Conservation (phyloP, 768 basidiomycete species). For the Psilocybe subaeruginosa region DNA sequence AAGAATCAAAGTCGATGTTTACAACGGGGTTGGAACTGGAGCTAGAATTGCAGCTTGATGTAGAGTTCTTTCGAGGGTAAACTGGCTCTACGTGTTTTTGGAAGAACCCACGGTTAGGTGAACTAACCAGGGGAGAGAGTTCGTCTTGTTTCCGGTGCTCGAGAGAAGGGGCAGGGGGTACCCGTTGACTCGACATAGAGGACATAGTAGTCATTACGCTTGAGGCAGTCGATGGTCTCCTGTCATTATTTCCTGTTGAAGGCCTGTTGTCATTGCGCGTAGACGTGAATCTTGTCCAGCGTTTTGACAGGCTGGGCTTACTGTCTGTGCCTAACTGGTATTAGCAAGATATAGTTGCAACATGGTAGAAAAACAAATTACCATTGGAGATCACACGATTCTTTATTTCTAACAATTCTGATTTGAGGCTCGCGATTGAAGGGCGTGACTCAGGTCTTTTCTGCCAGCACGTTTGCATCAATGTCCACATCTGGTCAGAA, state of each 20-base stretch:
- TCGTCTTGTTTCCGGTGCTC: constrained; percentile 7
- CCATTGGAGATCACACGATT: constrained; percentile 3
- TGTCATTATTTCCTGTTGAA: neutral
- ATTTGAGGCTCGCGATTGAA: constrained; percentile 36
- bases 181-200: neutral
- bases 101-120: neutral
- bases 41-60: constrained; percentile 4
- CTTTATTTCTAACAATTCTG: constrained; percentile 25
- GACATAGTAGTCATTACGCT: constrained; percentile 1
- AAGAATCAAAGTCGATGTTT: neutral
- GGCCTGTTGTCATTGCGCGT: neutral
- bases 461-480: constrained; percentile 48
- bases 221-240: constrained; percentile 16
- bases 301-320: neutral
- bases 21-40: constrained; percentile 4
- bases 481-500: constrained; percentile 42
- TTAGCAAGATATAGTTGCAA: neutral
- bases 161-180: neutral
- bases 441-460: constrained; percentile 41
- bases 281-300: neutral
- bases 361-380: neutral
- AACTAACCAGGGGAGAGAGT: constrained; percentile 9
- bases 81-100: neutral
- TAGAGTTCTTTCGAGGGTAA: constrained; percentile 1
- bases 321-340: neutral